These are phyloP conservation scores for Populus pruinosa DNA, from an alignment of 345 rosid genomes.

Conservation along the genomic window DNA sequence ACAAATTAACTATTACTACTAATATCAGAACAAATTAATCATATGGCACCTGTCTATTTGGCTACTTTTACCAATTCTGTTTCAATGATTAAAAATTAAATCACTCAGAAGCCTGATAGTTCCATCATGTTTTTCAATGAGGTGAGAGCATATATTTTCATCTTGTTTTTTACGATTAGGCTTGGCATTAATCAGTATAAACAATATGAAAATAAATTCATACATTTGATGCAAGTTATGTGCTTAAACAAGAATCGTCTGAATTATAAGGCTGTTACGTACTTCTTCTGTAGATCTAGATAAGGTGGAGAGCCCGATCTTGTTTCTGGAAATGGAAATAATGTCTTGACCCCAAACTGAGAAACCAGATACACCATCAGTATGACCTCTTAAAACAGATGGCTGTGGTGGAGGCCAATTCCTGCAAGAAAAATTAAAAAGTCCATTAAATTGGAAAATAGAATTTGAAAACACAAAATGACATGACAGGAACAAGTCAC, in stretches of 20 bases:
- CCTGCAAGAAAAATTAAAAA: conserved; percentile 35
- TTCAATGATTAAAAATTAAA: too few species aligned
- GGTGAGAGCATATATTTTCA: too few species aligned
- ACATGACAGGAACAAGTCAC: background rate
- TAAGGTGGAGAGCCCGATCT: conserved; percentile 74
- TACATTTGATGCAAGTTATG: conserved; percentile 2
- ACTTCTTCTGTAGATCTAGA: conserved; percentile 61
- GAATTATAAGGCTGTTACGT: conserved; percentile 18
- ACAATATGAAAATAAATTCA: background rate
- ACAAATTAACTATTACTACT: too few species aligned
- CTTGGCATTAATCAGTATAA: background rate
- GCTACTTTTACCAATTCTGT: too few species aligned
- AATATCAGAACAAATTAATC: too few species aligned
- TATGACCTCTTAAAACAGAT: conserved; percentile 57
- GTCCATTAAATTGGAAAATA: conserved; percentile 12
- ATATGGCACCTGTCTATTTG: too few species aligned
- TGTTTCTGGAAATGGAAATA: conserved; percentile 78
- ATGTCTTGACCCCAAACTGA: conserved; percentile 83
- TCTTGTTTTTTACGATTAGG: too few species aligned
- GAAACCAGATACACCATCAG: conserved; percentile 75
- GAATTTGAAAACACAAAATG: background rate
- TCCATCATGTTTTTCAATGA: too few species aligned
- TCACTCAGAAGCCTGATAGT: too few species aligned
- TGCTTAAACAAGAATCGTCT: background rate
- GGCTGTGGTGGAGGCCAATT: conserved; percentile 53